These are phyloP conservation scores for Linderina pennispora DNA, from an alignment of 192 early-diverging fungal genomes.

Conservation along the genomic window DNA sequence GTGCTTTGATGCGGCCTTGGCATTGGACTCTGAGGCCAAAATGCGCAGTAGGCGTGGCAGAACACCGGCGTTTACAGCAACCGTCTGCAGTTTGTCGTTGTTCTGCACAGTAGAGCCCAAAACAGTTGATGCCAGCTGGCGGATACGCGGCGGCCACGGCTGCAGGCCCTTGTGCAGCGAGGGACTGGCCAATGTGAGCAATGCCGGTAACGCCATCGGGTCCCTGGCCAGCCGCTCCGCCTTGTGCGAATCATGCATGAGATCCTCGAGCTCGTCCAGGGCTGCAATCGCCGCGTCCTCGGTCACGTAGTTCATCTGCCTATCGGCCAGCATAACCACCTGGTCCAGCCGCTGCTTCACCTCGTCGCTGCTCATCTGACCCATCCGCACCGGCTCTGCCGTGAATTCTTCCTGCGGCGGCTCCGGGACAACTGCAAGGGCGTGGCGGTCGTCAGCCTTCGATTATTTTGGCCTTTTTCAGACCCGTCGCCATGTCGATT, in stretches of 20 bases:
- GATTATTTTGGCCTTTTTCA: constrained; percentile 53
- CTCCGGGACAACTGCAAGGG: neutral
- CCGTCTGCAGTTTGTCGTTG: constrained; percentile 20
- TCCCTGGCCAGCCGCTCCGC: constrained; percentile 43
- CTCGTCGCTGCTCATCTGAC: constrained; percentile 6
- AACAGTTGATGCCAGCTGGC: constrained; percentile 44
- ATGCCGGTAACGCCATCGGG: constrained; percentile 14
- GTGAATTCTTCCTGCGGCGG: neutral
- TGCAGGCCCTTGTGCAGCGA: neutral
- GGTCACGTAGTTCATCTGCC: neutral
- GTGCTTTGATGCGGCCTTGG: constrained; percentile 15
- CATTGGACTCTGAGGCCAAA: constrained; percentile 10
- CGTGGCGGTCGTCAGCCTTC: constrained; percentile 2
- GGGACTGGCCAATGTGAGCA: constrained; percentile 37
- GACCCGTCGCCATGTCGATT: constrained; percentile 55
- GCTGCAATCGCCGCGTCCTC: constrained; percentile 11
- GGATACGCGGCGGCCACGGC: constrained; percentile 17
- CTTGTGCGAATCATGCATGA: constrained; percentile 53
- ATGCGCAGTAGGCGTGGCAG: neutral
- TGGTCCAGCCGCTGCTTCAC: constrained; percentile 28
- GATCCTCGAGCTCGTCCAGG: constrained; percentile 50
- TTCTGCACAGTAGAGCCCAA: constrained; percentile 54
- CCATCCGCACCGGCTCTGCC: neutral
- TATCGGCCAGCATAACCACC: constrained; percentile 9
- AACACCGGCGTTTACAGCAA: no score